Percentiles rank a stretch among this genome's conserved stretches.
Evolutionary conservation across 1,284 basidiomycete species (phyloP).

Genomic region (Malassezia dermatis): DNA sequence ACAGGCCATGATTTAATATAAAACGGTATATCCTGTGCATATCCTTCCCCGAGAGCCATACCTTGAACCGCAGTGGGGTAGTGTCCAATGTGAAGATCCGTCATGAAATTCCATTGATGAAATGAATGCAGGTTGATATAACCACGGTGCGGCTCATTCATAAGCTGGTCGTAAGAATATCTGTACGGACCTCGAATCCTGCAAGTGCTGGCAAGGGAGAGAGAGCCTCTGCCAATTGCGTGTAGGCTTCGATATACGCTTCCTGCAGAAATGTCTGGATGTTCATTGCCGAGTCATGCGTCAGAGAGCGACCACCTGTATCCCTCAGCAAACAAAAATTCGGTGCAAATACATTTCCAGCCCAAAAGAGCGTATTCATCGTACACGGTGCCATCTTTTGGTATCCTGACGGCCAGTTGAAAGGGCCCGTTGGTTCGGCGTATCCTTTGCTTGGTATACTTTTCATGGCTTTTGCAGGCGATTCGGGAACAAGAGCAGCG

Average conservation of each 20-base stretch:
- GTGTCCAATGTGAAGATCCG: slow-evolving; percentile 76
- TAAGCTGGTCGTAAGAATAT: slow-evolving; percentile 37
- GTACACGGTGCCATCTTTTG: slow-evolving; percentile 47
- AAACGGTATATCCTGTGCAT: slow-evolving; percentile 53
- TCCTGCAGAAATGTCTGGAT: slow-evolving; percentile 76
- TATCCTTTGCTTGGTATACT: slow-evolving; percentile 7
- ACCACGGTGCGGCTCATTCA: slow-evolving; percentile 94
- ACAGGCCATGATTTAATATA: slow-evolving; percentile 45
- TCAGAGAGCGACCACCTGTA: background rate
- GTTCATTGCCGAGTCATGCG: slow-evolving; percentile 25
- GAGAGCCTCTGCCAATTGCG: slow-evolving; percentile 59
- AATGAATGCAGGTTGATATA: slow-evolving; percentile 74
- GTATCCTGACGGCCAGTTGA: slow-evolving; percentile 46
- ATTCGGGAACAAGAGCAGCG: slow-evolving; percentile 37
- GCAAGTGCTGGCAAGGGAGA: slow-evolving; percentile 67
- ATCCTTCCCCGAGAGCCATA: slow-evolving; percentile 30
- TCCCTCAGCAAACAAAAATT: slow-evolving; percentile 20
- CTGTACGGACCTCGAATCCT: slow-evolving; percentile 61
- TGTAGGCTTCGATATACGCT: slow-evolving; percentile 69
- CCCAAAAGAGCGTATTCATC: slow-evolving; percentile 48
- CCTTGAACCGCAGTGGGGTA: slow-evolving; percentile 50
- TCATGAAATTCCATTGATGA: slow-evolving; percentile 76
- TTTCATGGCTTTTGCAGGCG: slow-evolving; percentile 4
- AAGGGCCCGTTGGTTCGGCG: slow-evolving; percentile 33
- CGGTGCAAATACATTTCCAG: slow-evolving; percentile 67